Base-by-base conservation (phyloP, 2,329 filamentous ascomycete species). In the Gnomoniopsis sp. region DNA sequence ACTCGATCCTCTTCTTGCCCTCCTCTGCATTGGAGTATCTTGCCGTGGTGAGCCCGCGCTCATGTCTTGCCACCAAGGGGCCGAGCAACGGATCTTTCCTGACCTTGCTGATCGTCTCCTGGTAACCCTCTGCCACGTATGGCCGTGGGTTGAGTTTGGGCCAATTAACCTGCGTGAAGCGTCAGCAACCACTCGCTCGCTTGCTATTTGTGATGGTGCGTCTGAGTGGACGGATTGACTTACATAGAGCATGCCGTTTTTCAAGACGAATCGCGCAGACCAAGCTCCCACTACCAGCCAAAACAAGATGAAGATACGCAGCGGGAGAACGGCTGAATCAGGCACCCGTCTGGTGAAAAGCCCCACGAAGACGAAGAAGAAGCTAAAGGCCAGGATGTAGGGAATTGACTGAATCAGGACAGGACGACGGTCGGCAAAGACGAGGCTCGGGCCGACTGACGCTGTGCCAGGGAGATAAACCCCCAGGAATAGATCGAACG, bases 1-100 rank as follows among this genome's bases (percentile, higher is more conserved):
- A 93, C 72, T 99, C 95, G 69, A 96, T 96, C 72, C 95, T 90
- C 84, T 97, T 99, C 83, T 99, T 99, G 55, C 95, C 95, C 75
- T 99, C 95, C 73, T 99, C 95, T 56, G 96, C 85, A 66, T 89
- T 95, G 34, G 91, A 83, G 66, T 96, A 88, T 62, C 91, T 82
- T 47, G 89, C 88, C 64, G 90, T 90, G 75, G 91, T 96, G 62
- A 91, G 83, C 2, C 92, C 91, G 17, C 93, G 82, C 74, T 96
- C 90, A 70, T 96, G 92, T 50, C 79, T 78, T 30, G 83, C 79
- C 22, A 96, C 82, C 62, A 96, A 83, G 15, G 84, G 77, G 3
- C 95, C 95, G 50, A 98, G 82, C 19, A 99, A 72, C 60, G 87
- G 84, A 70, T 96, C 91, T 70, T 95, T 92, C 64, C 88, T 82